Conservation (phyloP, 148 eudicot species). For the Rhododendron molle region DNA sequence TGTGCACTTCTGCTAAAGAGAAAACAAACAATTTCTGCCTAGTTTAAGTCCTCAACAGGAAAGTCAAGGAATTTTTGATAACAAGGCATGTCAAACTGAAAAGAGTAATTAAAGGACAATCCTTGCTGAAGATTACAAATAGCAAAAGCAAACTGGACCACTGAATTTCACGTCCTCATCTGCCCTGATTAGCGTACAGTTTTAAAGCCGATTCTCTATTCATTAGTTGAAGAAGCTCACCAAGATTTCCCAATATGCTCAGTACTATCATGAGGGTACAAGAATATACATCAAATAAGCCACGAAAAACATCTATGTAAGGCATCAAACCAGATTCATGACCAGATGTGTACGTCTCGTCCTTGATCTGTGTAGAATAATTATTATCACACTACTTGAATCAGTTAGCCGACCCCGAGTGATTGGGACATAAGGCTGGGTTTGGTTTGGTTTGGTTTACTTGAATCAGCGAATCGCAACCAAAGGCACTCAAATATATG, state of each 20-base stretch:
- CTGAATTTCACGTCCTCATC: background rate
- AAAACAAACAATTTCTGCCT: background rate
- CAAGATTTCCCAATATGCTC: background rate
- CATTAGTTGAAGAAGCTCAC: background rate
- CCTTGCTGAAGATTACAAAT: background rate
- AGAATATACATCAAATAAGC: background rate
- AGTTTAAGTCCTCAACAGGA: background rate
- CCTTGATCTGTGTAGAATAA: background rate
- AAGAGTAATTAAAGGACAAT: background rate
- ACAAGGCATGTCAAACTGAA: background rate
- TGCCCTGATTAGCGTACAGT: background rate
- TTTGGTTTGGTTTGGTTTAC: no score
- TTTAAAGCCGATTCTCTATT: background rate
- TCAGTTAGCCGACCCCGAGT: no score
- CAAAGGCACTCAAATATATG: background rate
- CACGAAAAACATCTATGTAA: background rate
- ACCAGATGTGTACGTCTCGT: background rate
- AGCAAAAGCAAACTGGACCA: background rate
- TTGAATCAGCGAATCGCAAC: background rate
- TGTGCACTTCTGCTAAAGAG: background rate
- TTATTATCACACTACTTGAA: background rate
- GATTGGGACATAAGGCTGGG: no score
- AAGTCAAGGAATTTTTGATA: background rate
- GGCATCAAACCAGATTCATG: background rate
- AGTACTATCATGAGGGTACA: background rate